A percentile compares a stretch with the other conserved stretches of the same genome.
These are phyloP conservation scores for Annulohypoxylon moriforme DNA, from an alignment of 495 filamentous ascomycete genomes.

Conservation along the genomic window DNA sequence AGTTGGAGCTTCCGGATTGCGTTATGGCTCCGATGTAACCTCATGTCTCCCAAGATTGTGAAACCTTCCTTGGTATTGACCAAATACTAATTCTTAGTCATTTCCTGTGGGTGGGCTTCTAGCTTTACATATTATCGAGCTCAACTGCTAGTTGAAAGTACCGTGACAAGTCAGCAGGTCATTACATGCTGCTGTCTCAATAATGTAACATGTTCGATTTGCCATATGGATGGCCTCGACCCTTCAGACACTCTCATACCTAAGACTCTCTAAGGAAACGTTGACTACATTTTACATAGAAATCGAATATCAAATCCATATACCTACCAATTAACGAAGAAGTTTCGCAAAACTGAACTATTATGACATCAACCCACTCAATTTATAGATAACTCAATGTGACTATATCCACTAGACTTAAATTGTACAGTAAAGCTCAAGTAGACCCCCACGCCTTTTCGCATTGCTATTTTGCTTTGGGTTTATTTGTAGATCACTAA, in stretches of 20 bases:
- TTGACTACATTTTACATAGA: neutral
- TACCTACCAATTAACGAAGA: neutral
- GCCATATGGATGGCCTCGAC: neutral
- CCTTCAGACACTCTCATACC: neutral
- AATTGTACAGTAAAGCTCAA: conserved; percentile 8
- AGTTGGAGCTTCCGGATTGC: conserved; percentile 33
- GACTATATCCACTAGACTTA: neutral
- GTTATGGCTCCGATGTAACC: conserved; percentile 35
- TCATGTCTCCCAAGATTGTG: conserved; percentile 1
- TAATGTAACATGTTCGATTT: neutral
- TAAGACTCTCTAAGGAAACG: neutral
- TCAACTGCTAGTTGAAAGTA: neutral
- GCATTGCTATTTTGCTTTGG: neutral
- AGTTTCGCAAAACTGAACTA: neutral
- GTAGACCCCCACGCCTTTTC: conserved; percentile 3
- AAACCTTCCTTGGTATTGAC: neutral
- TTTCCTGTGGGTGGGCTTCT: neutral
- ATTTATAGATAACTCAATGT: neutral
- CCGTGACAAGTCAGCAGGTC: neutral
- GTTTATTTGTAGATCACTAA: neutral
- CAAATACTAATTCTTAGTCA: neutral
- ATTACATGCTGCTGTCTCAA: neutral
- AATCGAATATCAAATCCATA: neutral
- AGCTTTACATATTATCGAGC: neutral
- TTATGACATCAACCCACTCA: neutral